phyloP scores from a whole-genome alignment of 2,329 filamentous ascomycete species.

The Lasiodiplodia sp. region DNA sequence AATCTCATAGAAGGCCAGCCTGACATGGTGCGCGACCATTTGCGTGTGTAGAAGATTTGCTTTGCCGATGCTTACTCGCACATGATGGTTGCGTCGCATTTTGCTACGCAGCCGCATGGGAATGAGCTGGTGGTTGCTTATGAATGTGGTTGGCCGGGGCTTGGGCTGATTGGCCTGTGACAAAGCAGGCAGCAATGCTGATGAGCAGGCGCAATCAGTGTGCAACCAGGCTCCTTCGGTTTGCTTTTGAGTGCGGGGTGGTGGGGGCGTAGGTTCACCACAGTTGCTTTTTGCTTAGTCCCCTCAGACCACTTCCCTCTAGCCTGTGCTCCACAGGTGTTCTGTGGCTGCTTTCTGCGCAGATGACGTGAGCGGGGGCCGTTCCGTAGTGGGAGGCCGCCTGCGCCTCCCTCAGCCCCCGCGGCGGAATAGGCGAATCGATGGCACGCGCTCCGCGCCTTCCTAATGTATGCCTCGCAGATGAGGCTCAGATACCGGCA shows the following conservation, averaged over 20 bases:
- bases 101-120: neutral
- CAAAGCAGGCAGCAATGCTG: neutral
- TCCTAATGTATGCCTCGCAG: neutral
- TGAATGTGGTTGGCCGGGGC: neutral
- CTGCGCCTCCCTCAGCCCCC: neutral
- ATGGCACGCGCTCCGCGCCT: neutral
- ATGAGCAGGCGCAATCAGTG: neutral
- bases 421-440: neutral
- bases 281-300: neutral
- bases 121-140: neutral
- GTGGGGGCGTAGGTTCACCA: neutral
- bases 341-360: neutral
- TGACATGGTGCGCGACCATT: no score
- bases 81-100: neutral
- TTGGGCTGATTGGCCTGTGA: no score
- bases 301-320: neutral
- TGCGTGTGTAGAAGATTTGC: neutral
- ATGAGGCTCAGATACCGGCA: neutral
- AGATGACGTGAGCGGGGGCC: neutral
- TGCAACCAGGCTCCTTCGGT: neutral
- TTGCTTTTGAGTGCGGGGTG: neutral
- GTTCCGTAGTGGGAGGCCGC: neutral
- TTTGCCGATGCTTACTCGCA: neutral
- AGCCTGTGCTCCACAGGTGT: neutral
- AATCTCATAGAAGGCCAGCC: neutral